Conservation (phyloP, 768 basidiomycete genomes). For the Lactarius psammicola region DNA sequence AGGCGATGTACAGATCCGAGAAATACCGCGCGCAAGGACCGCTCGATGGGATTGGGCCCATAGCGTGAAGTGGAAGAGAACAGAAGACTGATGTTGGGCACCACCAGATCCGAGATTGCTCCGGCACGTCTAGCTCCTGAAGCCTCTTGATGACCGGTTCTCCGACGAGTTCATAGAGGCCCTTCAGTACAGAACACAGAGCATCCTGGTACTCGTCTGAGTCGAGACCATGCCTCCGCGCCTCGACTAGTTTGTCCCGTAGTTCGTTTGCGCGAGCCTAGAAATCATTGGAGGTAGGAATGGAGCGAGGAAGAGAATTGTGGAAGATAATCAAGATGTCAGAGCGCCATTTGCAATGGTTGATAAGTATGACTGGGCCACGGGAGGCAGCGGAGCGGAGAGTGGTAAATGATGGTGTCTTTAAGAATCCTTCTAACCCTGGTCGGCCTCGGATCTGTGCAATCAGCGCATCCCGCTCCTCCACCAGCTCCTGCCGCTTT, state of each 20-base stretch:
- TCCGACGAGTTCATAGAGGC: constrained; percentile 9
- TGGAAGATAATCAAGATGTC: constrained; percentile 5
- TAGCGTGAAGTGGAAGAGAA: constrained; percentile 8
- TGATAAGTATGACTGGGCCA: constrained; percentile 12
- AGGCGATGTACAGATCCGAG: constrained; percentile 8
- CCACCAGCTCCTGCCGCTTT: neutral
- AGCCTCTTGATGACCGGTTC: neutral
- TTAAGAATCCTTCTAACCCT: constrained; percentile 12
- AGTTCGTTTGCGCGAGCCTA: neutral
- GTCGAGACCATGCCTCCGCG: neutral
- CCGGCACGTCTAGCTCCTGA: neutral
- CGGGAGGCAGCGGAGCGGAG: neutral
- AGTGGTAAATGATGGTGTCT: neutral
- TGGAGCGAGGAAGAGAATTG: no score
- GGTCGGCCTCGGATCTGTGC: neutral
- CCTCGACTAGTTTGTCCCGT: neutral
- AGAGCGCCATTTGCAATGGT: constrained; percentile 6
- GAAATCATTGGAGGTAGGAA: neutral
- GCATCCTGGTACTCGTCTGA: neutral
- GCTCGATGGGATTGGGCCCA: constrained; percentile 12
- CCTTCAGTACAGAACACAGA: neutral
- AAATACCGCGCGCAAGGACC: neutral
- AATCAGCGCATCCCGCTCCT: neutral
- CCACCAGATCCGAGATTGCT: constrained; percentile 11
- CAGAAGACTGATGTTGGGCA: neutral